Evolutionary conservation across 1,284 basidiomycete species (phyloP), one percentile per base, ranked within the genome.

Genomic region (Mycosarcoma mackinlayi): DNA sequence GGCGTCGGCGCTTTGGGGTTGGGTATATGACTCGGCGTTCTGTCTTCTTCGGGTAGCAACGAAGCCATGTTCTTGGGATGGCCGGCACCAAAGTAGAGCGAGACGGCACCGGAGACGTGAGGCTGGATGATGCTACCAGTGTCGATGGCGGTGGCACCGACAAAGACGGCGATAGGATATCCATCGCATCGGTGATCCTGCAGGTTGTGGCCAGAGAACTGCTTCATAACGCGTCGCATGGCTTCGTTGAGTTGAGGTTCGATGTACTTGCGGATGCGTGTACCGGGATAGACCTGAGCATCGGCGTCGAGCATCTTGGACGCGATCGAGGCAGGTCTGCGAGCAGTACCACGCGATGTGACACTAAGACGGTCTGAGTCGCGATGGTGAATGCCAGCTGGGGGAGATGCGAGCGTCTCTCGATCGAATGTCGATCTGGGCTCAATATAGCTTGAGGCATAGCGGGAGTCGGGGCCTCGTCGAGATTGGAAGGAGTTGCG

Each of bases 101-200:
- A 57, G 19, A 75, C 48, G 4, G 47, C 52, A 25, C 68, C 65
- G 3, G 62, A 59, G 11, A 72, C 56, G 44, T 63, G 50, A 31
- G 67, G 59, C 24, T 71, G 66, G 38, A 71, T 75, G 57, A 75
- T 61, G 58, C 60, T 64, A 6, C 73, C 73, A 0, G 58, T 67
- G 37, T 75, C 73, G 37, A 71, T 42, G 9, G 73, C 70, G 5
- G 61, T 67, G 0, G 70, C 70, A 9, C 66, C 70, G 18, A 73
- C 73, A 59, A 78, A 78, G n/a, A 77, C 69, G 7, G 70, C 58
- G 35, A 70, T 73, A 4, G 72, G 65, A 25, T 66, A 64, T 9
- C 73, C 72, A 11, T 47, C 50, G 60, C 77, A 78, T n/a, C 48
- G 28, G 27, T 78, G 77, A 33, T 78, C 77, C n/a, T 41, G 52